phyloP scores from a whole-genome alignment of 495 filamentous ascomycete species.

The Evansstolkia leycettana region DNA sequence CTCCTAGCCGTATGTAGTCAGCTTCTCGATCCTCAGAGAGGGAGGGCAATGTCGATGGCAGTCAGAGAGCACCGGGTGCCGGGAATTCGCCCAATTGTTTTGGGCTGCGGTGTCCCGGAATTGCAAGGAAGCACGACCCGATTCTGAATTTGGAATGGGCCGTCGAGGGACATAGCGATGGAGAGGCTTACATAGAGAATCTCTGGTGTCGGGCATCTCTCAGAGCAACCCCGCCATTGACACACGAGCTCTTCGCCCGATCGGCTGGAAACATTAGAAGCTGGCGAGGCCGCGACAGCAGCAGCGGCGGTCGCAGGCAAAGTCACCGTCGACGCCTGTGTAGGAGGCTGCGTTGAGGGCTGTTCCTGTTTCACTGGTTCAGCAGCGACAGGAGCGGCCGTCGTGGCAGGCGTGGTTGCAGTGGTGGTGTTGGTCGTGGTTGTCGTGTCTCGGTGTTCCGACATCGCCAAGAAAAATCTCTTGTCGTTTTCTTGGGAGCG shows the following conservation, averaged over 20 bases:
- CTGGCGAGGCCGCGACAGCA: constrained; percentile 30
- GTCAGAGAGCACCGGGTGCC: too few species aligned
- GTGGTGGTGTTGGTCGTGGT: too few species aligned
- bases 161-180: too few species aligned
- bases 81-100: too few species aligned
- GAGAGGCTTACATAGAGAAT: constrained; percentile 69
- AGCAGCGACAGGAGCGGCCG: constrained; percentile 17
- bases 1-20: constrained; percentile 43
- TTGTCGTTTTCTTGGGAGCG: constrained; percentile 14
- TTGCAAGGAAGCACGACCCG: too few species aligned
- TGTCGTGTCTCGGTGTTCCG: constrained; percentile 16
- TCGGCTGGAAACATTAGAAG: constrained; percentile 20
- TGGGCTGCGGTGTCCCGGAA: too few species aligned
- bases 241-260: constrained; percentile 55
- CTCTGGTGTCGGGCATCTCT: constrained; percentile 70
- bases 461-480: constrained; percentile 20
- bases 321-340: constrained; percentile 10
- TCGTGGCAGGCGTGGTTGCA: constrained; percentile 4
- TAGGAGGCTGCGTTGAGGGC: constrained; percentile 8
- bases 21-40: background rate
- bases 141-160: too few species aligned
- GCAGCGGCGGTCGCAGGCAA: constrained; percentile 22
- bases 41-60: too few species aligned
- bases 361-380: constrained; percentile 16
- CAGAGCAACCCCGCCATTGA: constrained; percentile 76